Percentiles rank a stretch among this genome's conserved stretches.
Evolutionary conservation across 805 yeast species (phyloP).

Genomic region (Metschnikowia sp.): DNA sequence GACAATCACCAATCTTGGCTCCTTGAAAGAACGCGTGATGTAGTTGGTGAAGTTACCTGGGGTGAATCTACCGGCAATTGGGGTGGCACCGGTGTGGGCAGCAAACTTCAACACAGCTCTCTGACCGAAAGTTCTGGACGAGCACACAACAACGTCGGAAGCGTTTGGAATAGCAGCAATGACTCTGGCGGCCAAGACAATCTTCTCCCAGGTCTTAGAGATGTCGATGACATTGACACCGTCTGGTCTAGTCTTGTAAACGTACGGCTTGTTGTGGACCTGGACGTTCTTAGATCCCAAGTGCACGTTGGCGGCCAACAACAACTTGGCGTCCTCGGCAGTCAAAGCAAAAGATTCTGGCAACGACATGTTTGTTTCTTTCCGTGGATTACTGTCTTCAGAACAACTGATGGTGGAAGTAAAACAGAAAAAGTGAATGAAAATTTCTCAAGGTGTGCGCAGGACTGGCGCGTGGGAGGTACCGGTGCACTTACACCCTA

Average conservation of each 20-base stretch:
- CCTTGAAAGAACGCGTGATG: conserved; percentile 99
- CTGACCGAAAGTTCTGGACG: conserved; percentile 99
- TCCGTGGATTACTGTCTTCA: conserved; percentile 17
- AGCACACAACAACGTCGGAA: conserved; percentile 96
- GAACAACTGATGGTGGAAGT: conserved; percentile 19
- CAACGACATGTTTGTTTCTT: conserved; percentile 56
- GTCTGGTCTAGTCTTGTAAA: conserved; percentile 97
- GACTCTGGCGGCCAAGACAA: conserved; percentile 98
- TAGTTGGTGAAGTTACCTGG: conserved; percentile 99
- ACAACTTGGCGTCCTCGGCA: conserved; percentile 97
- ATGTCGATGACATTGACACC: conserved; percentile 98
- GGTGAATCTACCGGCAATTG: conserved; percentile 99
- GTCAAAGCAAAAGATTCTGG: conserved; percentile 90
- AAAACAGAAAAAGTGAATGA: conserved; percentile 16
- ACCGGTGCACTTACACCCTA: conserved; percentile 8
- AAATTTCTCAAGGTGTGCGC: conserved; percentile 22
- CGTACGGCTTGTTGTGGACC: conserved; percentile 97
- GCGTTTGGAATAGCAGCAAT: conserved; percentile 99
- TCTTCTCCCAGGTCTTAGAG: conserved; percentile 99
- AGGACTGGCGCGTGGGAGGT: conserved; percentile 20
- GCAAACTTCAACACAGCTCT: conserved; percentile 99
- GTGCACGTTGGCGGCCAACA: conserved; percentile 99
- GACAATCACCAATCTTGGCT: conserved; percentile 98
- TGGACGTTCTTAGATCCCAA: conserved; percentile 99
- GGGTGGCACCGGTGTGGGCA: conserved; percentile 99